Evolutionary conservation across 176 grass and related monocot species (phyloP).

Genomic region (Tuctoria greenei): DNA sequence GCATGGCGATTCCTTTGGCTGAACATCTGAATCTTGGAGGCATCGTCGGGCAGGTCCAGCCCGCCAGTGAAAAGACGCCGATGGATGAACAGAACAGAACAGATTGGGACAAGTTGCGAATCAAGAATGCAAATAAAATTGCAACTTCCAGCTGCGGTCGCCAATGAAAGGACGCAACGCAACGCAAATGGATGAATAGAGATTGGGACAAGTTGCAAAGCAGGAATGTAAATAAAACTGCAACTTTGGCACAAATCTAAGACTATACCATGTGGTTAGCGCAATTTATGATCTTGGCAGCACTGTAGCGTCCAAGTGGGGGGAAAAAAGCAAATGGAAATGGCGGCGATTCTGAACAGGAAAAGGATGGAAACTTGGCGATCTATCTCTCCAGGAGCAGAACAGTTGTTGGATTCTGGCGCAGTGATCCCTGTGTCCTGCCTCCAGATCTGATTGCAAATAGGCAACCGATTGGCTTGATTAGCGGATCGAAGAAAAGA

Average conservation of each 20-base stretch:
- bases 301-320: constrained; percentile 33
- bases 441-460: constrained; percentile 11
- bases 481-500: neutral
- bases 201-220: neutral
- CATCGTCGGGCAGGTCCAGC: constrained; percentile 36
- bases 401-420: neutral
- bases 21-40: constrained; percentile 45
- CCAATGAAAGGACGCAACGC: neutral
- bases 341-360: constrained; percentile 10
- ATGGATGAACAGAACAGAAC: neutral
- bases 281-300: constrained; percentile 7
- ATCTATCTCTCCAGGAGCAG: neutral
- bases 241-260: constrained; percentile 2
- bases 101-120: constrained; percentile 16
- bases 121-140: neutral
- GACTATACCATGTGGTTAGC: constrained; percentile 30
- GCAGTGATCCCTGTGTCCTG: neutral
- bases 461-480: neutral
- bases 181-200: neutral
- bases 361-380: neutral
- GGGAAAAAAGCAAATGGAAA: constrained; percentile 28
- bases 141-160: neutral
- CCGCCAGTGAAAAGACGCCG: neutral
- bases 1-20: constrained; percentile 14
- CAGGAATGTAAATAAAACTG: neutral